phyloP scores from a whole-genome alignment of 2,329 filamentous ascomycete genomes.

The Alternaria dauci region DNA sequence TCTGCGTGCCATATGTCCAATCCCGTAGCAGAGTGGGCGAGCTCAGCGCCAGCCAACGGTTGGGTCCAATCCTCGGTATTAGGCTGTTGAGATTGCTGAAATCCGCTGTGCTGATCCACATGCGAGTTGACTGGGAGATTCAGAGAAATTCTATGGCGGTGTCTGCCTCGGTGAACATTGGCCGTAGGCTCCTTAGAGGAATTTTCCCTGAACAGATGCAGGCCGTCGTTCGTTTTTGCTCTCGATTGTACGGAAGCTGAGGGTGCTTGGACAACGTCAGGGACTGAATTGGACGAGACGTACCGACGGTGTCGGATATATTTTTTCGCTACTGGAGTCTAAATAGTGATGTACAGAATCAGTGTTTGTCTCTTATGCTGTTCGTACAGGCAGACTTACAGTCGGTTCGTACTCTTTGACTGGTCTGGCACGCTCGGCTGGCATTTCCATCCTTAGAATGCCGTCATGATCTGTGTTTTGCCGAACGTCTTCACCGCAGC shows the following conservation, averaged over 20 bases:
- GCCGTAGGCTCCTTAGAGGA: background rate
- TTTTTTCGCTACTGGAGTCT: background rate
- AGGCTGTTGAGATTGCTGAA: background rate
- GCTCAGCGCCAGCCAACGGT: background rate
- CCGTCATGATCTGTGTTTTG: background rate
- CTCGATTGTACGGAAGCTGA: slow-evolving; percentile 10
- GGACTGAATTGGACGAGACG: background rate
- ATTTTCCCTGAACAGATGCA: slow-evolving; percentile 21
- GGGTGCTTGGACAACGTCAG: background rate
- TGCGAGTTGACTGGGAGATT: slow-evolving; percentile 20
- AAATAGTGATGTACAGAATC: no score
- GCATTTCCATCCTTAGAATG: background rate
- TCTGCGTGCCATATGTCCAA: background rate
- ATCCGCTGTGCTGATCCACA: background rate
- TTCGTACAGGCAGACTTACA: no score
- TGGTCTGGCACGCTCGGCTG: background rate
- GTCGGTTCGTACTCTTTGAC: background rate
- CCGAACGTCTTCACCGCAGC: background rate
- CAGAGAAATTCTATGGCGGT: slow-evolving; percentile 24
- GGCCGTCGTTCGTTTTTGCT: slow-evolving; percentile 16
- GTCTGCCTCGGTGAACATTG: background rate
- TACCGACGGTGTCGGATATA: slow-evolving; percentile 1
- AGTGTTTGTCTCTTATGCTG: no score
- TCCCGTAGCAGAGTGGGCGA: background rate
- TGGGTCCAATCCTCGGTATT: background rate